Percentiles rank a stretch among this genome's conserved stretches.
Evolutionary conservation across 768 basidiomycete genomes (phyloP).

Genomic region (Clavulina sp.): DNA sequence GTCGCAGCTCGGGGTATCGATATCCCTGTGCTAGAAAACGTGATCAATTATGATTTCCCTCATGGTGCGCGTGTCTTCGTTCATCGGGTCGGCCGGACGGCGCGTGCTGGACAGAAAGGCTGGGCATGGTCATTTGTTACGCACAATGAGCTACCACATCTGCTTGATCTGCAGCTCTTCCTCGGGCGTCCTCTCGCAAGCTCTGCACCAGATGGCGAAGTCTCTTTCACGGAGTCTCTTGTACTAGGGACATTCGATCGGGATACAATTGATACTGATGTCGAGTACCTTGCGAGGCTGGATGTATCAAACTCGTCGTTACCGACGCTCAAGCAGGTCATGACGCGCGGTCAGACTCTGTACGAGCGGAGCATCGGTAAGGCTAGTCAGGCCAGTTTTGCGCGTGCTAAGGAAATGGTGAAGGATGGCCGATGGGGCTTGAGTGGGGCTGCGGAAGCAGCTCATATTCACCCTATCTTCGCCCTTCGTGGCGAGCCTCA

Average conservation of each 20-base stretch:
- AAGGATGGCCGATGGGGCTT: conserved; percentile 56
- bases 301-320: conserved; percentile 49
- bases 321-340: conserved; percentile 53
- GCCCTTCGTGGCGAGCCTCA: conserved; percentile 2
- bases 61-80: conserved; percentile 86
- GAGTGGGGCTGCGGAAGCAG: conserved; percentile 30
- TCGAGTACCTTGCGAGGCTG: conserved; percentile 56
- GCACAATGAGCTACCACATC: conserved; percentile 67
- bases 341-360: conserved; percentile 78
- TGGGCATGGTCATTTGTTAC: conserved; percentile 96
- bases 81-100: conserved; percentile 93
- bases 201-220: conserved; percentile 29
- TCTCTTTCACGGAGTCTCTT: conserved; percentile 51
- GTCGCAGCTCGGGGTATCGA: conserved; percentile 97
- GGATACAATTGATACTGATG: conserved; percentile 62
- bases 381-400: conserved; percentile 70
- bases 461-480: conserved; percentile 48
- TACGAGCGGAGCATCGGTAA: conserved; percentile 89
- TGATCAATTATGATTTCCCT: conserved; percentile 97
- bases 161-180: conserved; percentile 87
- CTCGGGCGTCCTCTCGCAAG: conserved; percentile 50
- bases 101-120: conserved; percentile 83
- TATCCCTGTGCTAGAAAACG: conserved; percentile 89
- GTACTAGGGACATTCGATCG: conserved; percentile 72
- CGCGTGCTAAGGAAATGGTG: conserved; percentile 73